Base-by-base conservation (phyloP, 2,329 filamentous ascomycete genomes). In the Westerdykella aurantiaca region DNA sequence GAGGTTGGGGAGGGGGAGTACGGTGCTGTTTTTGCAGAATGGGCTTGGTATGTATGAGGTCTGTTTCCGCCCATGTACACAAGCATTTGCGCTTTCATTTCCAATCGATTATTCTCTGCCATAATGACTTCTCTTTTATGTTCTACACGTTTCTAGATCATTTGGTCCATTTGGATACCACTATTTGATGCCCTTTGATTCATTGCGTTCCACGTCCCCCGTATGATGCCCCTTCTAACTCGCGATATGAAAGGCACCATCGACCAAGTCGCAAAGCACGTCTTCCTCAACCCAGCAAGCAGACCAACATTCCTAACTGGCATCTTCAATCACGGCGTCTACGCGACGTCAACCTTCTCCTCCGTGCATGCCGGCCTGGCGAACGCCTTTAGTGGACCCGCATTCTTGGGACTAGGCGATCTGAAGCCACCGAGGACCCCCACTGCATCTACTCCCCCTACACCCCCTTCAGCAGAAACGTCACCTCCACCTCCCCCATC, bases 291-390 rank as follows among this genome's bases (percentile, higher is more conserved):
- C 48, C 72, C 76, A 0, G 58, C 67, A 1, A 70, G 67, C 1
- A 76, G 84, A 12, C 90, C 90, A 2, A 80, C 77, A 41, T 94
- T 91, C 53, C 71, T 95, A 34, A 66, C 87, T 21, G 86, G 85
- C 10, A 71, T 81, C 43, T 66, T 78, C 37, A 78, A 74, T 10
- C 80, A 83, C 55, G 77, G 76, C 16, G 65, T 77, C 7, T 72
- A 74, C 44, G 63, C 56, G 1, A 64, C 65, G 0, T 47, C 67
- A 7, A 63, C 69, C 1, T 81, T 79, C 59, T 69, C 70, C n/a
- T 70, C 77, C 21, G 61, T 72, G 1, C 78, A 82, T 53, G 73
- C 72, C n/a, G 77, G 77, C 1, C 67, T 76, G 33, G 80, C 79
- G 2, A 76, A 75, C 18, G 75, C 76, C 12, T 67, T 73, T 10